Percentiles rank a stretch among this genome's conserved stretches.
phyloP scores from a whole-genome alignment of 2,329 filamentous ascomycete species.

The Corinectria fuckeliana region DNA sequence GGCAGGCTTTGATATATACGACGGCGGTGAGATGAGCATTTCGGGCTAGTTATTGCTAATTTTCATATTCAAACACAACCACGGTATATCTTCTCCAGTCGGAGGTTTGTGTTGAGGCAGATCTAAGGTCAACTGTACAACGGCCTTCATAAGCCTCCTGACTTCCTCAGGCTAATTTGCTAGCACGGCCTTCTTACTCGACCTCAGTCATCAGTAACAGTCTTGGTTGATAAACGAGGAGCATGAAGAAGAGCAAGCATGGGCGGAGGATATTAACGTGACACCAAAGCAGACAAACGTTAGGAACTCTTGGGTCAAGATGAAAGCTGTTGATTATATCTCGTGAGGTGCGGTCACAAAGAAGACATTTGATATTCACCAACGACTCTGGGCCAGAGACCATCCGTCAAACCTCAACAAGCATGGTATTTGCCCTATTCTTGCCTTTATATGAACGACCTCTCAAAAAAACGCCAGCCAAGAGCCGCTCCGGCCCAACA shows the following conservation, averaged over 20 bases:
- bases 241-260: neutral
- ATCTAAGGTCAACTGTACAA: too few relatives aligned
- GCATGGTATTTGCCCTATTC: constrained; percentile 34
- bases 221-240: neutral
- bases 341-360: too few relatives aligned
- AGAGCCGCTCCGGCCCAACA: constrained; percentile 23
- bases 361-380: constrained; percentile 33
- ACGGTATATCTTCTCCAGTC: neutral
- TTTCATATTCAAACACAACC: neutral
- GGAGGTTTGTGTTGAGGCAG: neutral
- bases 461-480: constrained; percentile 33
- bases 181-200: neutral
- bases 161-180: neutral
- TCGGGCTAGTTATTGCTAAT: neutral
- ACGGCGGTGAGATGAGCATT: too few relatives aligned
- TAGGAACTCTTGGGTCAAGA: neutral
- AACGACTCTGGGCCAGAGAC: neutral
- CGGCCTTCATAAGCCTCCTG: neutral
- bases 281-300: neutral
- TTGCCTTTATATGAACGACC: constrained; percentile 24
- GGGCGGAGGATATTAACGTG: neutral
- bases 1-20: neutral
- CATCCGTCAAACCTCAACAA: constrained; percentile 22
- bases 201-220: neutral
- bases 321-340: neutral